Percentiles rank a stretch among this genome's conserved stretches.
Evolutionary conservation across 2,329 filamentous ascomycete species (phyloP).

Genomic region (Paraphoma sp.): DNA sequence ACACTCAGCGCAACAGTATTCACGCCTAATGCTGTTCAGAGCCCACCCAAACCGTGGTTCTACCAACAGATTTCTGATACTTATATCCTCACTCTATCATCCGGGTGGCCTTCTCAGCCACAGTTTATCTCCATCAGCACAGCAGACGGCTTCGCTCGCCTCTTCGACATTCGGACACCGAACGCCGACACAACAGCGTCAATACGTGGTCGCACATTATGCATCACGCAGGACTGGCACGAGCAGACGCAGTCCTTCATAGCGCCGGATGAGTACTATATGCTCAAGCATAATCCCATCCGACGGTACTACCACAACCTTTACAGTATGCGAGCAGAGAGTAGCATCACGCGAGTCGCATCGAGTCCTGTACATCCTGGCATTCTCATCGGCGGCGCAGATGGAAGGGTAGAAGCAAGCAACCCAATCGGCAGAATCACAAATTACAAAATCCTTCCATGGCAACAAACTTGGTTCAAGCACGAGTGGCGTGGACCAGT

Average conservation of each 20-base stretch:
- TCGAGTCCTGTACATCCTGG: conserved; percentile 62
- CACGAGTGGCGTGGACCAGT: conserved; percentile 60
- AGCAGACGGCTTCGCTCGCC: conserved; percentile 61
- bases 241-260: conserved; percentile 62
- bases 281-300: conserved; percentile 56
- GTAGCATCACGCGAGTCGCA: conserved; percentile 51
- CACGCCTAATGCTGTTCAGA: not conserved
- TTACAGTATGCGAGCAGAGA: conserved; percentile 45
- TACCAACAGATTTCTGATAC: conserved; percentile 53
- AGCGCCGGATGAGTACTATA: conserved; percentile 62
- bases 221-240: conserved; percentile 59
- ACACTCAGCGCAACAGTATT: conserved; percentile 47
- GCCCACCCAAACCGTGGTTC: conserved; percentile 48
- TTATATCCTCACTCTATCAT: conserved; percentile 55
- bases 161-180: conserved; percentile 61
- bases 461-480: conserved; percentile 63
- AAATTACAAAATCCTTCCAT: conserved; percentile 58
- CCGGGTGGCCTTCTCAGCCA: conserved; percentile 62
- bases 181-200: conserved; percentile 53
- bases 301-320: conserved; percentile 60
- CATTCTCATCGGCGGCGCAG: conserved; percentile 59
- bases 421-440: conserved; percentile 61
- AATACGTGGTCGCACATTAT: conserved; percentile 58
- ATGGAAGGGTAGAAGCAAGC: conserved; percentile 58
- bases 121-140: conserved; percentile 60